Base-by-base conservation (phyloP, 176 grass and related monocot species). In the Melocanna baccifera region DNA sequence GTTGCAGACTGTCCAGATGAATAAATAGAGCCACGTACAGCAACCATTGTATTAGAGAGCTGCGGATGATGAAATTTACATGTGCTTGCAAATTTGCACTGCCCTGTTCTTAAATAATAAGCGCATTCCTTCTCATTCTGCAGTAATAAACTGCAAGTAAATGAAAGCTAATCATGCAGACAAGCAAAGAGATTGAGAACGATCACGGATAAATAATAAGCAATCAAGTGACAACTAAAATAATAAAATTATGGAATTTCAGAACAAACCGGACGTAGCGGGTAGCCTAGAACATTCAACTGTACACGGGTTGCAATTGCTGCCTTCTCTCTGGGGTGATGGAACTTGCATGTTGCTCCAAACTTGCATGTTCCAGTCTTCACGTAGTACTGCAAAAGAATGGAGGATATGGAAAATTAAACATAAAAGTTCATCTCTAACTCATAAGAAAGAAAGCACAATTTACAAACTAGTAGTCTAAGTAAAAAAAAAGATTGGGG, bases 21-120 rank as follows among this genome's bases (percentile, higher is more conserved):
- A 87, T 89, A 92, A 88, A 90, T 86, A 76, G 91, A 79, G 39
- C 92, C 86, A 52, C 88, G 84, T 47, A 94, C 34, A 22, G 92
- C 70, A 56, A 92, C 87, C 84, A 91, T 90, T 42, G 92, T 39
- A 82, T 86, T 97, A 80, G 94, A 94, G 55, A 81, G 90, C 57
- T 97, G 90, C 58, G 94, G 90, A 90, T 97, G 94, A 79, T 97
- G 86, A 86, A 91, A 97, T 78, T 97, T 97, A 78, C 94, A 97
- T 61, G 94, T 94, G 75, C 82, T 92, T 69, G 83, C 86, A 73
- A 97, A 97, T 84, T 97, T 97, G 73, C 94, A 97, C 73, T 97
- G 92, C 26, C 92, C 92, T 51, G 92, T 97, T 71, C 94, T 91
- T 85, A 91, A 81, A 88, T 97, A 97, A 86, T 94, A 97, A 83